Evolutionary conservation across 225 moss, liverwort and hornwort species (phyloP).

Genomic region (Straminergon stramineum): DNA sequence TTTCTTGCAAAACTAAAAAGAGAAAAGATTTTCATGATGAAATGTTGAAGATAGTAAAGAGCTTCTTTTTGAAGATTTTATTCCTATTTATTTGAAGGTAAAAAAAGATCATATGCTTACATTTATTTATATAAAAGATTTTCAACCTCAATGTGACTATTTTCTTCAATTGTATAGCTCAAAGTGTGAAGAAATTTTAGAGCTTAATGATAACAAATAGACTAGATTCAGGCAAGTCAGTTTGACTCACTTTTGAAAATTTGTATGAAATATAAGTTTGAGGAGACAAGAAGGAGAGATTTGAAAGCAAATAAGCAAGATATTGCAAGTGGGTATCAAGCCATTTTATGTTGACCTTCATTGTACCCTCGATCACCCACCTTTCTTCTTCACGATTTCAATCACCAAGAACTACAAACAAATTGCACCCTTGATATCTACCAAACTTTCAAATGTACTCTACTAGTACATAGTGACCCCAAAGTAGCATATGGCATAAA

Average conservation of each 20-base stretch:
- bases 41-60: not conserved
- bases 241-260: not conserved
- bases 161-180: not conserved
- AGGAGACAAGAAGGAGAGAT: not conserved
- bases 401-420: not conserved
- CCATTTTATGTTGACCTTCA: not conserved
- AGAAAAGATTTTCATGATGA: fast-evolving
- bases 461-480: not conserved
- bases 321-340: not conserved
- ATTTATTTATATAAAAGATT: not conserved
- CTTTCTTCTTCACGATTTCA: not conserved
- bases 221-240: not conserved
- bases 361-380: not conserved
- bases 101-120: not conserved
- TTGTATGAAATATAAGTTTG: not conserved
- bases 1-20: not conserved
- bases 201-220: not conserved
- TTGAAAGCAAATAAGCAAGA: not conserved
- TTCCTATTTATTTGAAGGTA: not conserved
- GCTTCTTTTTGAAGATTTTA: not conserved
- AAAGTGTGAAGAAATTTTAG: not conserved
- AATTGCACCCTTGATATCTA: not conserved
- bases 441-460: not conserved
- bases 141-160: not conserved
- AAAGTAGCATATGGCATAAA: not conserved